phyloP scores from a whole-genome alignment of 768 basidiomycete species.

The Serendipita vermifera region DNA sequence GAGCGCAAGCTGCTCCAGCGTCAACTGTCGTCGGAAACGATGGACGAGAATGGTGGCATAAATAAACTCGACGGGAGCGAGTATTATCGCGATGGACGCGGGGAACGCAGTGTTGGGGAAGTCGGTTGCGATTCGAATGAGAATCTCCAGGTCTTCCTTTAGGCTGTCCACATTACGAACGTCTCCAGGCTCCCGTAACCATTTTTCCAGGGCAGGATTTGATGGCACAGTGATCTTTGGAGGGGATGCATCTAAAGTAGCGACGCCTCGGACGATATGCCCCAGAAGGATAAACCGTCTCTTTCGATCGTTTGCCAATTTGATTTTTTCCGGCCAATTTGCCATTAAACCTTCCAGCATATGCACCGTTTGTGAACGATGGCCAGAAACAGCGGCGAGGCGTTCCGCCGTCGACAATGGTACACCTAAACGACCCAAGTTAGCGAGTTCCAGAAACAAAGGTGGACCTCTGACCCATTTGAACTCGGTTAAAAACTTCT shows the following conservation, averaged over 20 bases:
- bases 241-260: too few species aligned
- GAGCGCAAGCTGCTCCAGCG: slow-evolving; percentile 31
- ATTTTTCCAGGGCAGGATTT: slow-evolving; percentile 33
- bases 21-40: slow-evolving; percentile 25
- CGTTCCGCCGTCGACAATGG: slow-evolving; percentile 34
- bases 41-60: slow-evolving; percentile 42
- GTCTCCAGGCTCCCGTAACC: slow-evolving; percentile 26
- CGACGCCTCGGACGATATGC: slow-evolving; percentile 39
- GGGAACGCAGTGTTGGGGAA: slow-evolving; percentile 35
- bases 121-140: slow-evolving; percentile 32
- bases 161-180: slow-evolving; percentile 26
- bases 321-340: slow-evolving; percentile 27
- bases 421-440: slow-evolving; percentile 4
- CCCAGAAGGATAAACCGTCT: slow-evolving; percentile 47
- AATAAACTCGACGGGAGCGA: slow-evolving; percentile 61
- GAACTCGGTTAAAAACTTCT: slow-evolving; percentile 45
- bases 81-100: slow-evolving; percentile 25
- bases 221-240: slow-evolving; percentile 21
- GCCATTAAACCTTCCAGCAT: slow-evolving; percentile 36
- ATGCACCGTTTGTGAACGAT: slow-evolving; percentile 48
- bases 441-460: not conserved
- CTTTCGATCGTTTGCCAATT: slow-evolving; percentile 42
- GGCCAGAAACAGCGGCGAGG: slow-evolving; percentile 49
- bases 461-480: slow-evolving; percentile 29
- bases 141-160: slow-evolving; percentile 21